Evolutionary conservation across 2,329 filamentous ascomycete species (phyloP), one percentile per base, ranked within the genome.

Genomic region (Xylaria sp.): DNA sequence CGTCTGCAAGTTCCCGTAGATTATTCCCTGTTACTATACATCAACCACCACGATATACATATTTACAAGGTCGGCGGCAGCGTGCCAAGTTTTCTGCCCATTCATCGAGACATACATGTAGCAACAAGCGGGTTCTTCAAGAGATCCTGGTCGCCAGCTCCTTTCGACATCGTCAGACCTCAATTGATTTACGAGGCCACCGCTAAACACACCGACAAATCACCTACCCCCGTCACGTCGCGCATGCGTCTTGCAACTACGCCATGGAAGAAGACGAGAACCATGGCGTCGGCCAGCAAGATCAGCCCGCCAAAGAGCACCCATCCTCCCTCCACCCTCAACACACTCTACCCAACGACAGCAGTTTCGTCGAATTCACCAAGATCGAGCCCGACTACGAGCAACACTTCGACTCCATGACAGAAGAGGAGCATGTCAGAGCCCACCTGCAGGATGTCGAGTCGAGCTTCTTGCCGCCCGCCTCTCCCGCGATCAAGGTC

Each of bases 401-500:
- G 37, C 78, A 73, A 35, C 78, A 78, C 50, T 77, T 81, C 57
- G 82, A 86, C 57, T 84, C 83, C 3, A 72, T 85, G 43, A 82
- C 81, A 45, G 84, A 87, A 42, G 74, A 75, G 67, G 79, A 82
- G 49, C 80, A 80, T 45, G 79, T 87, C 19, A 79, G 82, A 64
- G 81, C 82, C 58, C 86, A 89, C 70, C 74, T 89, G 19, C 81
- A 84, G 68, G 87, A 89, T 70, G 82, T 89, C 65, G 87, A 90
- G 71, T 89, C 87, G 35, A 89, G 87, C 76, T 89, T 89, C 70
- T 73, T 87, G 57, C 83, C 84, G 1, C 80, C 82, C 5, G 73
- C 84, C 5, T 89, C 87, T 7, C 86, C 87, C 12, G 80, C 87
- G 15, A 81, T 88, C 49, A 80, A 69, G 15, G 65, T 71, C n/a